Evolutionary conservation across 371 early-diverging fungal species (phyloP).

Genomic region (Mortierella sp.): DNA sequence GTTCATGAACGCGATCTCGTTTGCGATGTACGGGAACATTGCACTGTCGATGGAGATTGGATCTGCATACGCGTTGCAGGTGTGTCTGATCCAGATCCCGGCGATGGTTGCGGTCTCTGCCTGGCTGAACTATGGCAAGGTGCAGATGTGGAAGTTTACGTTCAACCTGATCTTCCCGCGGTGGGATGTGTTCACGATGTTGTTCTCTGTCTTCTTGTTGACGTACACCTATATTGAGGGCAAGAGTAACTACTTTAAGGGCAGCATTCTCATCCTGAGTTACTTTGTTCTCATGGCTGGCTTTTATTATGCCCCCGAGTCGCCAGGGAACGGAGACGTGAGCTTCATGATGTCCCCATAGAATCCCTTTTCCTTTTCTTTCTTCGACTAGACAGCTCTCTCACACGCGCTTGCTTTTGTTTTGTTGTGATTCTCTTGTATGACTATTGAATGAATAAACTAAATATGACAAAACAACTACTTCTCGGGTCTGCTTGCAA

Average conservation of each 20-base stretch:
- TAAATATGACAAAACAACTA: too few relatives aligned
- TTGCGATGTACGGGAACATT: constrained; percentile 94
- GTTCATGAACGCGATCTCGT: constrained; percentile 97
- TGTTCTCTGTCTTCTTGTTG: constrained; percentile 91
- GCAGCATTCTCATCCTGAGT: constrained; percentile 88
- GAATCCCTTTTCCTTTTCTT: not conserved
- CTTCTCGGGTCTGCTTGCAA: too few relatives aligned
- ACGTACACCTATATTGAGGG: constrained; percentile 95
- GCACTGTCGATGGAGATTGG: constrained; percentile 96
- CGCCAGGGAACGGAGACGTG: constrained; percentile 53
- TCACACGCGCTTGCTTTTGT: not conserved
- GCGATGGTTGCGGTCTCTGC: constrained; percentile 89
- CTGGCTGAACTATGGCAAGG: constrained; percentile 71
- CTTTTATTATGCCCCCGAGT: constrained; percentile 80
- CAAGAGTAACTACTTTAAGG: constrained; percentile 96
- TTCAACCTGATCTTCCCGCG: constrained; percentile 93
- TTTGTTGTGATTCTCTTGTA: not conserved
- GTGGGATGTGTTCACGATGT: constrained; percentile 89
- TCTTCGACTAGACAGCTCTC: not conserved
- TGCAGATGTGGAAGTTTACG: constrained; percentile 39
- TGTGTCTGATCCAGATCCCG: constrained; percentile 95
- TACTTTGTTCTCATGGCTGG: constrained; percentile 87
- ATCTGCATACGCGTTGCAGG: constrained; percentile 96
- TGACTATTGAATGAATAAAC: too few relatives aligned
- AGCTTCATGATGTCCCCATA: constrained; percentile 23